Evolutionary conservation across 192 early-diverging fungal species (phyloP).

Genomic region (Linnemannia schmuckeri): DNA sequence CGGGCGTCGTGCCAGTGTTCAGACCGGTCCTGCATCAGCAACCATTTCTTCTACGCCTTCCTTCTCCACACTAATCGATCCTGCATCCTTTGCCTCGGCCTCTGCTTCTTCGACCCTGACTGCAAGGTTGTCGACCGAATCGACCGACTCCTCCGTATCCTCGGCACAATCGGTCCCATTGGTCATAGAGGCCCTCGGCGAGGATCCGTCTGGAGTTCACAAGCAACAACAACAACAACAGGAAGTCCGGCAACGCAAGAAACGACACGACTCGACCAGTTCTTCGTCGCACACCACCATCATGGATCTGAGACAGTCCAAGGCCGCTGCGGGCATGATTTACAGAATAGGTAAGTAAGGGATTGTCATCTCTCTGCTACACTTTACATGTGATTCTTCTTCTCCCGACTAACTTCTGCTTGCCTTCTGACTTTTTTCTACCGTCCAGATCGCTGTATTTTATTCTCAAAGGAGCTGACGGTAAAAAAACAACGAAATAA

Average conservation of each 20-base stretch:
- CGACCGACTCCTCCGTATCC: not conserved
- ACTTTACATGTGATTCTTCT: not conserved
- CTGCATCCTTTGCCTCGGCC: not conserved
- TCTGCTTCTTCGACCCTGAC: not conserved
- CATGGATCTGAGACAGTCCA: constrained; percentile 45
- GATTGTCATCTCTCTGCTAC: not conserved
- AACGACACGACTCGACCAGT: constrained; percentile 1
- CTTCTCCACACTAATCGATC: not conserved
- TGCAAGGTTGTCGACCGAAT: not conserved
- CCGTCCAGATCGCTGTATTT: constrained; percentile 59
- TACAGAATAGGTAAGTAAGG: constrained; percentile 41
- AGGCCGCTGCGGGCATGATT: constrained; percentile 35
- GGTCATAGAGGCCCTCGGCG: not conserved
- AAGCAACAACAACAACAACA: not conserved
- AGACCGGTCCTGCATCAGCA: not conserved
- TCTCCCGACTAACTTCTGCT: not conserved
- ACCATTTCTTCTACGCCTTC: not conserved
- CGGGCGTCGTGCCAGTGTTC: constrained; percentile 13
- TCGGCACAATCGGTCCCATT: not conserved
- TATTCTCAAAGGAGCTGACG: constrained; percentile 63
- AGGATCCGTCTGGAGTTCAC: too few relatives aligned
- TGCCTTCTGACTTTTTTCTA: not conserved
- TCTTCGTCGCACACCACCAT: not conserved
- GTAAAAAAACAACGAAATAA: constrained; percentile 25
- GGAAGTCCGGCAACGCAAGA: constrained; percentile 19